Evolutionary conservation across 345 rosid species (phyloP).

Genomic region (Angophora floribunda): DNA sequence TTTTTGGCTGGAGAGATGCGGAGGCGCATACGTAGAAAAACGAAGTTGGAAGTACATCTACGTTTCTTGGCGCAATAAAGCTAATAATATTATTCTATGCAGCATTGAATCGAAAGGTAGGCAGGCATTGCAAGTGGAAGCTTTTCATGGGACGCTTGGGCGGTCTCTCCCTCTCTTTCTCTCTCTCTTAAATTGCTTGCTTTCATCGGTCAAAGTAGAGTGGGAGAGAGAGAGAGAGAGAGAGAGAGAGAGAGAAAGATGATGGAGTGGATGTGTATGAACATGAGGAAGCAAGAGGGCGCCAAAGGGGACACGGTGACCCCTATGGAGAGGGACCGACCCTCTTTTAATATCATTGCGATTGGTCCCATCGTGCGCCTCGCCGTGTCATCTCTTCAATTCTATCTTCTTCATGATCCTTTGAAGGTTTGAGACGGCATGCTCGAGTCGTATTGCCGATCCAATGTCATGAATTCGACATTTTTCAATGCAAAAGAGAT

Average conservation of each 20-base stretch:
- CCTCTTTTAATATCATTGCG: slow-evolving; percentile 1
- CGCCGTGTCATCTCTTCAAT: slow-evolving; percentile 7
- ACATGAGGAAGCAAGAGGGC: slow-evolving; percentile 15
- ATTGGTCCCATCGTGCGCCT: slow-evolving; percentile 10
- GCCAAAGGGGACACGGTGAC: slow-evolving; percentile 2
- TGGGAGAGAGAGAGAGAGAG: not conserved
- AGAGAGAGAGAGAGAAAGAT: not conserved
- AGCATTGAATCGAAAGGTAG: not conserved
- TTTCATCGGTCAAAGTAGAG: too few species aligned
- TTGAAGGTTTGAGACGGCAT: not conserved
- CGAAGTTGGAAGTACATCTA: not conserved
- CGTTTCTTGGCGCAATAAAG: not conserved
- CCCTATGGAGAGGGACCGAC: not conserved
- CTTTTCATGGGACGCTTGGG: slow-evolving; percentile 41
- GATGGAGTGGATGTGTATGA: not conserved
- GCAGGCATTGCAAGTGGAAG: slow-evolving; percentile 42
- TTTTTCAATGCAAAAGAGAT: too few species aligned
- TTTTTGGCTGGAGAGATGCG: not conserved
- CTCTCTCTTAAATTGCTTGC: not conserved
- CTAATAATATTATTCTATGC: not conserved
- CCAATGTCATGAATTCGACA: not conserved
- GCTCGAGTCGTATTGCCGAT: not conserved
- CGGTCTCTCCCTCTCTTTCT: slow-evolving; percentile 19
- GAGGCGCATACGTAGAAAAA: not conserved
- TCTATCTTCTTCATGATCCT: not conserved